phyloP scores from a whole-genome alignment of 2,329 filamentous ascomycete genomes.

The Penicillium sclerotiorum region DNA sequence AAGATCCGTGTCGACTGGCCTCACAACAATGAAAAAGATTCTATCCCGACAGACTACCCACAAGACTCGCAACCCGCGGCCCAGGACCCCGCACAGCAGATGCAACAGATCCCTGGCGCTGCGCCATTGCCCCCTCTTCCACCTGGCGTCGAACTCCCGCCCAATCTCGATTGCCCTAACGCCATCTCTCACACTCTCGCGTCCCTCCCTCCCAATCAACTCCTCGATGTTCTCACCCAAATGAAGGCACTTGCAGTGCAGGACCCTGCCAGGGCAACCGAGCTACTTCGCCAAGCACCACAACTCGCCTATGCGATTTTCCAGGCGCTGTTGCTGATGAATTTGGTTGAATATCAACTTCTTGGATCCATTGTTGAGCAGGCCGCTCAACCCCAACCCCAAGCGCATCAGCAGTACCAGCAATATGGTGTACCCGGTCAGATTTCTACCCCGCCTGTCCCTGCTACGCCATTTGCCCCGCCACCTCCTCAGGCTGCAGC shows the following conservation, averaged over 20 bases:
- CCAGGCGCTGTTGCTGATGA: slow-evolving; percentile 89
- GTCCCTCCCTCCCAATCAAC: slow-evolving; percentile 80
- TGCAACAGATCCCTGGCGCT: slow-evolving; percentile 46
- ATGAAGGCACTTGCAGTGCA: slow-evolving; percentile 87
- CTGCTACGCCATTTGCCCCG: slow-evolving; percentile 44
- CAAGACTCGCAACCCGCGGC: slow-evolving; percentile 39
- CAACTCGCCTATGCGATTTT: slow-evolving; percentile 95
- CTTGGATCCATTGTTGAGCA: slow-evolving; percentile 79
- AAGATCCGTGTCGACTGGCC: slow-evolving; percentile 95
- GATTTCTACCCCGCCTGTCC: slow-evolving; percentile 55
- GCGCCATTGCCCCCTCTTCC: slow-evolving; percentile 76
- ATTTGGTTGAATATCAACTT: slow-evolving; percentile 82
- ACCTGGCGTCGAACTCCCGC: slow-evolving; percentile 78
- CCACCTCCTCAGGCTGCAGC: slow-evolving; percentile 46
- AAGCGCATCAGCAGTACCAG: slow-evolving; percentile 44
- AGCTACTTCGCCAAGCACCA: slow-evolving; percentile 83
- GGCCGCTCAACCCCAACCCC: slow-evolving; percentile 47
- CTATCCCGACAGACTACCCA: slow-evolving; percentile 56
- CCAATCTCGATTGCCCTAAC: slow-evolving; percentile 81
- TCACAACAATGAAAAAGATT: slow-evolving; percentile 80
- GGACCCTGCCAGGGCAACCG: slow-evolving; percentile 80
- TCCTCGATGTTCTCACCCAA: slow-evolving; percentile 89
- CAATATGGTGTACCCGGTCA: slow-evolving; percentile 47
- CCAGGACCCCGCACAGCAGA: slow-evolving; percentile 41
- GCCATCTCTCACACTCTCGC: slow-evolving; percentile 90